Evolutionary conservation across 2,329 filamentous ascomycete genomes (phyloP).

Genomic region (Capronia epimyces): DNA sequence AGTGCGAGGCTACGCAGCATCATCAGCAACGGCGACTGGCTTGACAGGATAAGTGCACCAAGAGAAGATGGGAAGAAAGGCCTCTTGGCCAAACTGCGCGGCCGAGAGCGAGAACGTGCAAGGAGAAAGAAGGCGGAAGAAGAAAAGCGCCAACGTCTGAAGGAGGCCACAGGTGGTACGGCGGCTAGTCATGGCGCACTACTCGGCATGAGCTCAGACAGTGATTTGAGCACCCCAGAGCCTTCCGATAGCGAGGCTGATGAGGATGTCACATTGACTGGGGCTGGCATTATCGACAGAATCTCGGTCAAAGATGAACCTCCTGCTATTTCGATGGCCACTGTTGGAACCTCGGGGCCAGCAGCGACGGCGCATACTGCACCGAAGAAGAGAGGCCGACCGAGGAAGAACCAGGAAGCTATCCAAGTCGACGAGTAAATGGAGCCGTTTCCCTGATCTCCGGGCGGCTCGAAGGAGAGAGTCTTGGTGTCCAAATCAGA

Average conservation of each 20-base stretch:
- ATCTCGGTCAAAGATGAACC: conserved; percentile 19
- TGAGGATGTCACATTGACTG: conserved; percentile 8
- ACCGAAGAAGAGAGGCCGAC: conserved; percentile 22
- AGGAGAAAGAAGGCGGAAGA: conserved; percentile 28
- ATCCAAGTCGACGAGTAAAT: neutral
- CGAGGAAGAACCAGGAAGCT: conserved; percentile 11
- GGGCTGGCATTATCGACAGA: neutral
- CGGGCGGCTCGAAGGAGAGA: neutral
- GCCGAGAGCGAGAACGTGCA: conserved; percentile 27
- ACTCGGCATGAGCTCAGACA: conserved; percentile 22
- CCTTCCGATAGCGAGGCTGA: conserved; percentile 19
- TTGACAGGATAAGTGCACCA: conserved; percentile 58
- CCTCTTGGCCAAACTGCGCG: conserved; percentile 26
- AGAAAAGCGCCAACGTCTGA: conserved; percentile 23
- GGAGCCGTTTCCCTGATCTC: neutral
- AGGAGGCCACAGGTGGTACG: conserved; percentile 8
- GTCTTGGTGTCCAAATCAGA: too few relatives aligned
- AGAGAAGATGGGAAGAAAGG: conserved; percentile 35
- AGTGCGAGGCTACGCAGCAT: conserved; percentile 49
- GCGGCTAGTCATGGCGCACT: conserved; percentile 2
- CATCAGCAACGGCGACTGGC: conserved; percentile 55
- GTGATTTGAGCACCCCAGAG: conserved; percentile 23
- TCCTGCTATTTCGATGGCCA: neutral
- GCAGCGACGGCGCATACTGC: neutral
- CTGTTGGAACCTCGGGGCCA: neutral